Evolutionary conservation across 176 grass and related monocot species (phyloP).

Genomic region (Luzula sylvatica): DNA sequence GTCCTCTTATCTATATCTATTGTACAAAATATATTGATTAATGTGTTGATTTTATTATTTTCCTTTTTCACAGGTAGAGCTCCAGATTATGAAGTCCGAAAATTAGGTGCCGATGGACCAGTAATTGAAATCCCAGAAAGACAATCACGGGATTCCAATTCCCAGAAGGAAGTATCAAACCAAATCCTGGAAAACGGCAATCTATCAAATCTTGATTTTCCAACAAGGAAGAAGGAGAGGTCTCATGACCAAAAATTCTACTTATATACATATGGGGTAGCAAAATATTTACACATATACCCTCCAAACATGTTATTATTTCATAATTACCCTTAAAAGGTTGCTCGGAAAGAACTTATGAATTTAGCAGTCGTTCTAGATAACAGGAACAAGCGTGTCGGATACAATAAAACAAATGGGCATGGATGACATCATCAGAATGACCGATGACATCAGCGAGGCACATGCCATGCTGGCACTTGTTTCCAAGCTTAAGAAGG

Average conservation of each 20-base stretch:
- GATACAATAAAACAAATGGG: slow-evolving; percentile 72
- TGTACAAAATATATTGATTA: too few species aligned
- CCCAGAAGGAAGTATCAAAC: slow-evolving; percentile 13
- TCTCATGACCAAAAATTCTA: slow-evolving; percentile 34
- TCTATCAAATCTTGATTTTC: slow-evolving; percentile 43
- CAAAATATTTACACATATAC: slow-evolving; percentile 21
- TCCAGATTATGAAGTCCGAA: slow-evolving; percentile 69
- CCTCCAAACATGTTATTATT: slow-evolving; percentile 14
- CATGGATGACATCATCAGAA: slow-evolving; percentile 41
- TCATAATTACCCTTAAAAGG: background rate
- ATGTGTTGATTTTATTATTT: slow-evolving; percentile 16
- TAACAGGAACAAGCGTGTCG: slow-evolving; percentile 46
- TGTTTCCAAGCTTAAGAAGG: slow-evolving; percentile 73
- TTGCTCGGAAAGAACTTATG: slow-evolving; percentile 29
- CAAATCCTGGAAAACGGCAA: slow-evolving; percentile 20
- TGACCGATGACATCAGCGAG: slow-evolving; percentile 62
- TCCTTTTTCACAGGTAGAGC: slow-evolving; percentile 39
- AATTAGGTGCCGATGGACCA: slow-evolving; percentile 27
- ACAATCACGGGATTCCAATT: slow-evolving; percentile 15
- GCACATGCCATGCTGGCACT: slow-evolving; percentile 72
- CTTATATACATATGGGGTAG: slow-evolving; percentile 87
- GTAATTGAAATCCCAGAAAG: slow-evolving; percentile 28
- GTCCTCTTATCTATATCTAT: slow-evolving; percentile 38
- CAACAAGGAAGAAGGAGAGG: slow-evolving; percentile 28
- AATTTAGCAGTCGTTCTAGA: slow-evolving; percentile 82